phyloP scores from a whole-genome alignment of 106 monocot species.

The Dendrobium catenatum region DNA sequence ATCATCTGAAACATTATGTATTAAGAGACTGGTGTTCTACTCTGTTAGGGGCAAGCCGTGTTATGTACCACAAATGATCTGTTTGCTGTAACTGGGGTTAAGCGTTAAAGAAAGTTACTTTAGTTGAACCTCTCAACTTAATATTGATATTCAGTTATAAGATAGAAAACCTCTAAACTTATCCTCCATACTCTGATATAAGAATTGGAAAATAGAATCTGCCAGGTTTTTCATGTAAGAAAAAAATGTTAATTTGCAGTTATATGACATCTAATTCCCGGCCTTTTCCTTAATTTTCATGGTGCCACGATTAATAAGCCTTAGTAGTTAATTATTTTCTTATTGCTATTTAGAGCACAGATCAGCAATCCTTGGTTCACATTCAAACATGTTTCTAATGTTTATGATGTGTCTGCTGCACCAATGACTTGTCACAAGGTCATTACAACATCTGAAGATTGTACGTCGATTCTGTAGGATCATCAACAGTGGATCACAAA shows the following conservation, averaged over 20 bases:
- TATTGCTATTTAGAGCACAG: neutral
- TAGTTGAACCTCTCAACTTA: too few species aligned
- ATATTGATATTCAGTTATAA: too few species aligned
- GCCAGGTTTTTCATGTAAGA: too few species aligned
- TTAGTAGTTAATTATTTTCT: too few species aligned
- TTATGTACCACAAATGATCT: neutral
- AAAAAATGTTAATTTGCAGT: too few species aligned
- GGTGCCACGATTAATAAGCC: too few species aligned
- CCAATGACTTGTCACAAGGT: neutral
- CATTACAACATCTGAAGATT: neutral
- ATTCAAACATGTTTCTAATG: neutral
- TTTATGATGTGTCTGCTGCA: neutral
- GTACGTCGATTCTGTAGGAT: constrained; percentile 19
- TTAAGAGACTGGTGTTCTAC: neutral
- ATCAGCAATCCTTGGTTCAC: neutral
- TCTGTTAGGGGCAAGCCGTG: neutral
- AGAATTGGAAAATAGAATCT: too few species aligned
- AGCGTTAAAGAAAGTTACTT: neutral
- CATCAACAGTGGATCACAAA: constrained; percentile 11
- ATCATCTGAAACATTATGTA: neutral
- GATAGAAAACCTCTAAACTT: too few species aligned
- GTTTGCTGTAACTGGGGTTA: neutral
- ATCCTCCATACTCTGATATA: too few species aligned
- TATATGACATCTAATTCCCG: too few species aligned
- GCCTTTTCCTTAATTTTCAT: too few species aligned